Base-by-base conservation (phyloP, 2,329 filamentous ascomycete genomes). In the Penicillium paneum region DNA sequence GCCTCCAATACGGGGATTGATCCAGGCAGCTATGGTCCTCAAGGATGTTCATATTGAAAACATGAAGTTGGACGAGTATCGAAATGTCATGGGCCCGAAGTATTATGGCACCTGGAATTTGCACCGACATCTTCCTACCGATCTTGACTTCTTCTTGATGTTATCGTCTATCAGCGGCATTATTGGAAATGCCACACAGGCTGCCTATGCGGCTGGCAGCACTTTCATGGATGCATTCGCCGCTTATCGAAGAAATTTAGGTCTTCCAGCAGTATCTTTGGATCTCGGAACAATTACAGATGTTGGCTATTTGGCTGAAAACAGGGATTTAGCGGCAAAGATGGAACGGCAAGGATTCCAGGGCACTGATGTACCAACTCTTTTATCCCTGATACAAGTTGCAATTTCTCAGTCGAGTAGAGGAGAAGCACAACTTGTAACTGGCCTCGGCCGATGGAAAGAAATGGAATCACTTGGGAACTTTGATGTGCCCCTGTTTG, bases 141-240 rank as follows among this genome's bases (percentile, higher is more conserved):
- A 70, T 38, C 46, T 69, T 6, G 73, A 76, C 53, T 77, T 76
- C 55, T 76, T 78, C 60, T 49, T 76, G 46, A 65, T 73, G 54
- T 61, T 75, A 10, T 74, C 71, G 0, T 77, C 75, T 3, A 62
- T 71, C 3, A 71, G 72, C 46, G 72, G 73, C 2, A 59, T 79
- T 7, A 63, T 78, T 3, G 79, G 79, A 5, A 78, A 79, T 42
- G 58, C 72, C 2, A 74, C 75, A 3, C 68, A 81, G 52, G 70
- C 77, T 12, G 76, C 72, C 48, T 77, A 77, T 54, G 67, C 68
- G 8, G 70, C 74, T 3, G 74, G 64, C 8, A 68, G 67, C 43
- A 64, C 67, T 12, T 77, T 68, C 63, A 64, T 72, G 48, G 72
- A 74, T 41, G 58, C 61, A 1, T 63, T 74, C 13, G 69, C 69